phyloP scores from a whole-genome alignment of 345 rosid species.

The Rhodamnia rubescens region DNA sequence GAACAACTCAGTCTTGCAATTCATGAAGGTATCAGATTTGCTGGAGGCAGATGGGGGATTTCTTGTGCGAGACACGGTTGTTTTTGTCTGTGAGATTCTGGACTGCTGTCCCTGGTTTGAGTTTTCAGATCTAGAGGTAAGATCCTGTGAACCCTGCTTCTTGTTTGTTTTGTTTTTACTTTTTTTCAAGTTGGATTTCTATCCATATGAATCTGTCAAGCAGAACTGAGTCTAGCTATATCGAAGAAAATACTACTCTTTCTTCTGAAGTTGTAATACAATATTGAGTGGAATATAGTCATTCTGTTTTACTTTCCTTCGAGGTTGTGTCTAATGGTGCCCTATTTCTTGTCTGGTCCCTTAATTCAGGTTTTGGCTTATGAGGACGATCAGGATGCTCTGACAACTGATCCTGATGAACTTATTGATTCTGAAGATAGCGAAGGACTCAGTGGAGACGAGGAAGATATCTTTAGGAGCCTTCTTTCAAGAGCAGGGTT shows the following conservation, averaged over 20 bases:
- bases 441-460: constrained; percentile 93
- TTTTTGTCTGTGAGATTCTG: constrained; percentile 95
- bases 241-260: background rate
- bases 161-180: background rate
- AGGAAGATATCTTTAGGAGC: constrained; percentile 93
- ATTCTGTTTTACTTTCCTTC: background rate
- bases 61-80: constrained; percentile 95
- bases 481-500: constrained; percentile 98
- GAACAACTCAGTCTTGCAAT: constrained; percentile 98
- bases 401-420: constrained; percentile 99
- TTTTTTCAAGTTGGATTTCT: background rate
- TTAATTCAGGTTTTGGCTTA: constrained; percentile 79
- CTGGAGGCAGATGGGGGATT: constrained; percentile 98
- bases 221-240: background rate
- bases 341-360: background rate
- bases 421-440: constrained; percentile 96
- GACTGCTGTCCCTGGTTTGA: constrained; percentile 99
- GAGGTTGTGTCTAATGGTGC: background rate
- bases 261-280: background rate
- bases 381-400: constrained; percentile 96
- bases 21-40: constrained; percentile 99
- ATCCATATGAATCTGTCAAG: background rate
- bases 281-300: background rate
- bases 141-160: constrained; percentile 4
- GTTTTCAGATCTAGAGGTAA: constrained; percentile 89